phyloP scores from a whole-genome alignment of 2,329 filamentous ascomycete species.

The Neurospora crassa region DNA sequence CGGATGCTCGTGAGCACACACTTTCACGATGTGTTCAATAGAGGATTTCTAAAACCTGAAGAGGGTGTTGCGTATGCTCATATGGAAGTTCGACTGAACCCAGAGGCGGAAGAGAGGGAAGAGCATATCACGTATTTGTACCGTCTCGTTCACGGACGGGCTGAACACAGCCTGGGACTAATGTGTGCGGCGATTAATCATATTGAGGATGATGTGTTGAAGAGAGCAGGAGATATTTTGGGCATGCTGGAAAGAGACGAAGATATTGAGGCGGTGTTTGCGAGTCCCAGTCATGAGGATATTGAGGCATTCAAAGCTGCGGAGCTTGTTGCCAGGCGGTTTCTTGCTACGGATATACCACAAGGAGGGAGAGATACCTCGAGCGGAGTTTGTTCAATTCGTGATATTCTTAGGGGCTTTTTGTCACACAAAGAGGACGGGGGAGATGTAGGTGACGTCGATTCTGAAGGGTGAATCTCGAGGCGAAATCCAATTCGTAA shows the following conservation, averaged over 20 bases:
- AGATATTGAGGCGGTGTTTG: slow-evolving; percentile 65
- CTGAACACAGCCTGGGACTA: slow-evolving; percentile 74
- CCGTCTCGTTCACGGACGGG: slow-evolving; percentile 56
- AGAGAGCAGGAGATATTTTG: slow-evolving; percentile 66
- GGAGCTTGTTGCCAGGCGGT: slow-evolving; percentile 47
- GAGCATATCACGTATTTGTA: slow-evolving; percentile 69
- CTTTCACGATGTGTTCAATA: slow-evolving; percentile 64
- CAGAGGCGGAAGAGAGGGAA: slow-evolving; percentile 37
- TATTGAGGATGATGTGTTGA: slow-evolving; percentile 60
- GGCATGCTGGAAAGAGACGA: slow-evolving; percentile 60
- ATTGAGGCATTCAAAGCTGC: slow-evolving; percentile 58
- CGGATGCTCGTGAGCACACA: slow-evolving; percentile 55
- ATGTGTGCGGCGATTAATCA: slow-evolving; percentile 82
- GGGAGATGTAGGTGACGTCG: background rate
- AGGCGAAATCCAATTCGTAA: too few relatives aligned
- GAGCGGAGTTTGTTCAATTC: background rate
- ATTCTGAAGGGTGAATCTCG: background rate
- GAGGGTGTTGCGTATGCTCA: slow-evolving; percentile 51
- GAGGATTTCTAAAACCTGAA: slow-evolving; percentile 41
- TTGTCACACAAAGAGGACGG: background rate
- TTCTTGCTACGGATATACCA: slow-evolving; percentile 38
- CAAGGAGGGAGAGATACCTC: slow-evolving; percentile 1
- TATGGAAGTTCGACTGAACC: slow-evolving; percentile 60
- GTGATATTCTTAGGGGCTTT: slow-evolving; percentile 8
- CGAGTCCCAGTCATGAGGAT: slow-evolving; percentile 55